Evolutionary conservation across 2,329 filamentous ascomycete species (phyloP).

Genomic region (Westerdykella aurantiaca): DNA sequence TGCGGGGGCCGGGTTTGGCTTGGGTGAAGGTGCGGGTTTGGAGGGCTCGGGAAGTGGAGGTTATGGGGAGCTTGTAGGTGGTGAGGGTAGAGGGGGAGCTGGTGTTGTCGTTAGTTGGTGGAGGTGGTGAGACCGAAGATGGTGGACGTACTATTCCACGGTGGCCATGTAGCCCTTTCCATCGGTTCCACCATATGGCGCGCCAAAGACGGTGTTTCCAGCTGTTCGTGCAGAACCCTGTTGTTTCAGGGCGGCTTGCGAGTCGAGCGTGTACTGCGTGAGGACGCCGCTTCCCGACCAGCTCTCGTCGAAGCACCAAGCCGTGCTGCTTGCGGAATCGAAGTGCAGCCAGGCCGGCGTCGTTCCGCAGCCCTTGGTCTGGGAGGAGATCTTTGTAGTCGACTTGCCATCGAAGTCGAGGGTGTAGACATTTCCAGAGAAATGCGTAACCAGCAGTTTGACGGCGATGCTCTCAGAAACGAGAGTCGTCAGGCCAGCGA

Average conservation of each 20-base stretch:
- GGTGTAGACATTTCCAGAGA: constrained; percentile 4
- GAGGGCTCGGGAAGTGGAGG: constrained; percentile 9
- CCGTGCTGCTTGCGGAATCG: constrained; percentile 3
- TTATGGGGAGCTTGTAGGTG: constrained; percentile 22
- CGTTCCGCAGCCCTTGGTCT: constrained; percentile 8
- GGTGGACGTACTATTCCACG: constrained; percentile 13
- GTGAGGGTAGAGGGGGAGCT: constrained; percentile 9
- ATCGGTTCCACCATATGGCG: constrained; percentile 13
- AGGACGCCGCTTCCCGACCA: constrained; percentile 10
- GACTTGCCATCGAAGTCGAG: constrained; percentile 3
- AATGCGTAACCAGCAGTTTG: constrained; percentile 7
- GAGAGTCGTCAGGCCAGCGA: constrained; percentile 3
- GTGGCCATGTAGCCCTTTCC: constrained; percentile 14
- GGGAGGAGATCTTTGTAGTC: constrained; percentile 1
- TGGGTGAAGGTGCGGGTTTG: constrained; percentile 10
- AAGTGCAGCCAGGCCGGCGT: constrained; percentile 7
- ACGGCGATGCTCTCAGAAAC: constrained; percentile 3
- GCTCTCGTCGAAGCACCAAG: constrained; percentile 11
- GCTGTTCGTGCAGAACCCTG: constrained; percentile 4
- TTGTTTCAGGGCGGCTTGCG: constrained; percentile 2
- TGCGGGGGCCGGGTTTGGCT: constrained; percentile 37
- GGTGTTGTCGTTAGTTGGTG: constrained; percentile 3
- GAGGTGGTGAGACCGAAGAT: background rate
- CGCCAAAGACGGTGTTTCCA: constrained; percentile 13
- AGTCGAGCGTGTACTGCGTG: constrained; percentile 3